Conservation (phyloP, 495 filamentous ascomycete species). For the Penicillium maclennaniae region DNA sequence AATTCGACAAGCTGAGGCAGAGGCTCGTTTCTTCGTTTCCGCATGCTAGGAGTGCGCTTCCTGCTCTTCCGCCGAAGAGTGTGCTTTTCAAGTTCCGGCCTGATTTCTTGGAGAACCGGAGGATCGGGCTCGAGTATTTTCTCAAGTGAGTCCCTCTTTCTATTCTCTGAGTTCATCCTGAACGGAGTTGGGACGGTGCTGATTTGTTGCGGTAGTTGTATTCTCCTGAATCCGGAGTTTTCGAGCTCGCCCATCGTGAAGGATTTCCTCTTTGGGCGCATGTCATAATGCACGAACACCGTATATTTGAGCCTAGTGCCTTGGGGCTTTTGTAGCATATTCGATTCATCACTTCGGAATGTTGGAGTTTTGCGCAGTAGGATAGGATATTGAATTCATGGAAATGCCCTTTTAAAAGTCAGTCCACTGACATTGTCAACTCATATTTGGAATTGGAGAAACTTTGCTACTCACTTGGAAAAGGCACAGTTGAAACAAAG, state of each 20-base stretch:
- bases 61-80: constrained; percentile 65
- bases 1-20: constrained; percentile 62
- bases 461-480: background rate
- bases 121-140: constrained; percentile 65
- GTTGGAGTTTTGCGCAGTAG: background rate
- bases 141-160: constrained; percentile 53
- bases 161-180: background rate
- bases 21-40: constrained; percentile 62
- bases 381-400: background rate
- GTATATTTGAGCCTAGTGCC: background rate
- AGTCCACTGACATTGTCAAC: background rate
- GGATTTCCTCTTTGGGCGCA: constrained; percentile 59
- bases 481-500: constrained; percentile 1
- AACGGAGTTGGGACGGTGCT: background rate
- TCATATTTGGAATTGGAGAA: background rate
- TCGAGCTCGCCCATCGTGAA: constrained; percentile 65
- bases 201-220: constrained; percentile 42
- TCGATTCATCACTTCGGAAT: background rate
- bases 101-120: constrained; percentile 62
- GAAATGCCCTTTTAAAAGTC: too few species aligned
- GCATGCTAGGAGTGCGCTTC: constrained; percentile 59
- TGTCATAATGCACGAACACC: constrained; percentile 31
- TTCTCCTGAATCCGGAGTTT: constrained; percentile 68
- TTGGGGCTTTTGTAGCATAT: background rate
- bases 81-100: constrained; percentile 66